A percentile compares a stretch with the other conserved stretches of the same genome.
These are phyloP conservation scores for Neonectria sp. DNA, from an alignment of 2,329 filamentous ascomycete species.

Conservation along the genomic window DNA sequence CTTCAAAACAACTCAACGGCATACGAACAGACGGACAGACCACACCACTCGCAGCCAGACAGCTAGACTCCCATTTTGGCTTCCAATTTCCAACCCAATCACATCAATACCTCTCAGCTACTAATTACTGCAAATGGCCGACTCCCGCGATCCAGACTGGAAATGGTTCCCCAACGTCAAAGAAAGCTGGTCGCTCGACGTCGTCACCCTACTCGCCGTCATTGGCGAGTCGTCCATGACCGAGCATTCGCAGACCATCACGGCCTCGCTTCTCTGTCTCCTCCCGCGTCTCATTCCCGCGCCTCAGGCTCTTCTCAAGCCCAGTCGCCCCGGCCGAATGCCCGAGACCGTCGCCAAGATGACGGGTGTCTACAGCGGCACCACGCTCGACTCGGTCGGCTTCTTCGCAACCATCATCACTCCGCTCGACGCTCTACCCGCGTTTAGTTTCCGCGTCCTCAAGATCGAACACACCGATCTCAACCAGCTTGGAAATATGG, in stretches of 20 bases:
- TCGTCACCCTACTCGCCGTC: constrained; percentile 74
- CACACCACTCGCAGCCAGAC: background rate
- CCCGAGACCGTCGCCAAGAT: constrained; percentile 69
- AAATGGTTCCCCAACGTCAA: constrained; percentile 62
- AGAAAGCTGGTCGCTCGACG: constrained; percentile 69
- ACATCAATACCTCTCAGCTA: background rate
- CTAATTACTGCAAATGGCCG: constrained; percentile 40
- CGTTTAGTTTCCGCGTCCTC: constrained; percentile 65
- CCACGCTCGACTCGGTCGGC: constrained; percentile 68
- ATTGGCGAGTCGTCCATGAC: constrained; percentile 73
- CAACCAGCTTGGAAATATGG: constrained; percentile 30
- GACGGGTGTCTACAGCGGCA: constrained; percentile 72
- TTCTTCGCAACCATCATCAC: constrained; percentile 76
- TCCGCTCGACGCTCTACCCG: constrained; percentile 64
- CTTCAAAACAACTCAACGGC: background rate
- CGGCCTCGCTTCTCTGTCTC: constrained; percentile 70
- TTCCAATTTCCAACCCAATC: background rate
- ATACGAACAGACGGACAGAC: background rate
- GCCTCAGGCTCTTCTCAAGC: constrained; percentile 73
- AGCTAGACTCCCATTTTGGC: background rate
- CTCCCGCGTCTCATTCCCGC: constrained; percentile 74
- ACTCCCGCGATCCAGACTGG: constrained; percentile 47
- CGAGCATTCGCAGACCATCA: constrained; percentile 71
- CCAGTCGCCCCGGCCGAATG: constrained; percentile 68
- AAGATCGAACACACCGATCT: constrained; percentile 62